Evolutionary conservation across 495 filamentous ascomycete species (phyloP), one percentile per base, ranked within the genome.

Genomic region (Penicillium dipodomyicola): DNA sequence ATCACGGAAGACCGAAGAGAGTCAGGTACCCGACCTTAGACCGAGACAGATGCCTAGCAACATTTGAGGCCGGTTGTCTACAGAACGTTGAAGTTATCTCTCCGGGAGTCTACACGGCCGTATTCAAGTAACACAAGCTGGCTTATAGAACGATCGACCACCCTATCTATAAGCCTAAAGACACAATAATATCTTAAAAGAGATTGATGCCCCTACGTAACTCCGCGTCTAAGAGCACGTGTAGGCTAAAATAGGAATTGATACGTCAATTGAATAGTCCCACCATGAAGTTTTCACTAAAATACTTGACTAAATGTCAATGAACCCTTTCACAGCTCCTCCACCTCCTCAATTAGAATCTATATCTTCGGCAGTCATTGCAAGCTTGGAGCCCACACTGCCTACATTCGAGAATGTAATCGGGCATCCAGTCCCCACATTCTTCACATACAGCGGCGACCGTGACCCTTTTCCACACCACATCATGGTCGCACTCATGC

Each of bases 51-150:
- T 30, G 33, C 35, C 32, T 64, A 46, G 58, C 15, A 19, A 48
- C 27, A 9, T 64, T 64, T 35, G 39, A 61, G 25, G 53, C 54
- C 32, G 2, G 22, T 45, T 37, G 14, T 57, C 30, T 64, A 4
- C 17, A 61, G 11, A 42, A 10, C 12, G 27, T 12, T n/a, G 19
- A 57, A 37, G 30, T 39, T 52, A 48, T 61, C 37, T 45, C 53
- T n/a, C 52, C 49, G 27, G 53, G 49, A 12, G 61, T 64, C 25
- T 56, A 49, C 10, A 52, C n/a, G 8, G 58, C 58, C n/a, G 4
- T 37, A 1, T 33, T 57, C 19, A 39, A 61, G 32, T 17, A 61
- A 43, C 17, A 44, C 12, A 30, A 32, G 43, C 52, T 50, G 42
- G 11, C 32, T 33, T 33, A 33, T 4, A 33, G 11, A 33, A 33